Evolutionary conservation across 2,329 filamentous ascomycete species (phyloP).

Genomic region (Aureobasidium mangrovei): DNA sequence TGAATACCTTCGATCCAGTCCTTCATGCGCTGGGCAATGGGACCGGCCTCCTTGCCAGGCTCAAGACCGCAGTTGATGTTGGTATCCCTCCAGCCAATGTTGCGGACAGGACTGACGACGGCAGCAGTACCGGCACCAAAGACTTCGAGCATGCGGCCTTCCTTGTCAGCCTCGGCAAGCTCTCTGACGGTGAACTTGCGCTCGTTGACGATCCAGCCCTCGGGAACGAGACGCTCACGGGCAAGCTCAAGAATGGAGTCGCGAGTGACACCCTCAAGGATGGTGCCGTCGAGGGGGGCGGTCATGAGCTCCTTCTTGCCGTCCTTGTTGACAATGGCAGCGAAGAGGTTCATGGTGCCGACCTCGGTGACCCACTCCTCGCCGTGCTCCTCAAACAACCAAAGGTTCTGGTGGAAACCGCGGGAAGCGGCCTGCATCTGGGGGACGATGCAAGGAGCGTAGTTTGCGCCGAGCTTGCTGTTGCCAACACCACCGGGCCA

Average conservation of each 20-base stretch:
- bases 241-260: conserved; percentile 86
- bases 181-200: conserved; percentile 89
- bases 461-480: conserved; percentile 98
- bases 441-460: conserved; percentile 97
- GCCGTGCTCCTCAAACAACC: conserved; percentile 65
- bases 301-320: conserved; percentile 89
- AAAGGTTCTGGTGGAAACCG: conserved; percentile 96
- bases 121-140: conserved; percentile 93
- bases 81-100: conserved; percentile 79
- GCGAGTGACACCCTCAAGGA: conserved; percentile 87
- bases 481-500: conserved; percentile 97
- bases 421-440: conserved; percentile 84
- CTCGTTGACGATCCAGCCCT: conserved; percentile 85
- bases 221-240: conserved; percentile 67
- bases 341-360: conserved; percentile 98
- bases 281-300: conserved; percentile 93
- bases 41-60: conserved; percentile 75
- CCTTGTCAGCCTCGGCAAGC: conserved; percentile 67
- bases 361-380: conserved; percentile 96
- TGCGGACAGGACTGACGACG: conserved; percentile 81
- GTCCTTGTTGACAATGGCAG: conserved; percentile 72
- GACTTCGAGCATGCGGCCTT: conserved; percentile 82
- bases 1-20: conserved; percentile 93
- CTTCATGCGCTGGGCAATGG: conserved; percentile 80
- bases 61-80: conserved; percentile 74